Conservation (phyloP, 768 basidiomycete genomes). For the Termitomyces sp. region DNA sequence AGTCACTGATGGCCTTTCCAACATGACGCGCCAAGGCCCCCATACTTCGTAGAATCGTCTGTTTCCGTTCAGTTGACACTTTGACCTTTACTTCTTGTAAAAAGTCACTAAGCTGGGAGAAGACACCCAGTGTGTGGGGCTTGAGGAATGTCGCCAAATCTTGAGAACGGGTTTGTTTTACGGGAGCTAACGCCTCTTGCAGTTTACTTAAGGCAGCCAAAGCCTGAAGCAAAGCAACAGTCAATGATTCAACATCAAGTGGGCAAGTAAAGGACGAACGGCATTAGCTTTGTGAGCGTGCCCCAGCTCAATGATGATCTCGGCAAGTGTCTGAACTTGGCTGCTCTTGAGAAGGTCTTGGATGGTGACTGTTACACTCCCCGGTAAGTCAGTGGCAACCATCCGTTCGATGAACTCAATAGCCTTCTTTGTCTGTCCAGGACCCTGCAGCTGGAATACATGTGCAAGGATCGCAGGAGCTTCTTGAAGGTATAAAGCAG, state of each 20-base stretch:
- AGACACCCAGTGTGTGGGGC: slow-evolving; percentile 75
- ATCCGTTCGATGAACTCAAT: slow-evolving; percentile 57
- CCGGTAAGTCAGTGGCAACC: slow-evolving; percentile 41
- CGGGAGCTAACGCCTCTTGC: slow-evolving; percentile 37
- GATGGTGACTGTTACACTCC: slow-evolving; percentile 31
- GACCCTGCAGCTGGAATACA: slow-evolving; percentile 53
- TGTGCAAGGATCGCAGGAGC: slow-evolving; percentile 58
- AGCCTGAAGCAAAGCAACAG: slow-evolving; percentile 20
- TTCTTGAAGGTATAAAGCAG: slow-evolving; percentile 49
- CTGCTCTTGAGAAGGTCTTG: slow-evolving; percentile 58
- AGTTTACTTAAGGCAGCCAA: slow-evolving; percentile 31
- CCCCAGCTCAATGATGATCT: slow-evolving; percentile 74
- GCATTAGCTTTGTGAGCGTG: slow-evolving; percentile 48
- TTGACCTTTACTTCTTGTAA: slow-evolving; percentile 82
- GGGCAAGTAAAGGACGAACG: slow-evolving; percentile 29
- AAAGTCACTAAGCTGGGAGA: slow-evolving; percentile 80
- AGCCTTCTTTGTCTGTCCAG: slow-evolving; percentile 49
- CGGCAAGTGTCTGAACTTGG: slow-evolving; percentile 63
- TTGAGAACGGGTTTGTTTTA: slow-evolving; percentile 18
- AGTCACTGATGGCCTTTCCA: slow-evolving; percentile 45
- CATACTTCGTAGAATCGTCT: slow-evolving; percentile 73
- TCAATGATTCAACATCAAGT: not conserved
- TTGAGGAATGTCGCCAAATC: slow-evolving; percentile 61
- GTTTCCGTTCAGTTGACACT: slow-evolving; percentile 61
- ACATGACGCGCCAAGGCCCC: slow-evolving; percentile 67